Conservation (phyloP, 176 grass and related monocot genomes). For the Carex scoparia region DNA sequence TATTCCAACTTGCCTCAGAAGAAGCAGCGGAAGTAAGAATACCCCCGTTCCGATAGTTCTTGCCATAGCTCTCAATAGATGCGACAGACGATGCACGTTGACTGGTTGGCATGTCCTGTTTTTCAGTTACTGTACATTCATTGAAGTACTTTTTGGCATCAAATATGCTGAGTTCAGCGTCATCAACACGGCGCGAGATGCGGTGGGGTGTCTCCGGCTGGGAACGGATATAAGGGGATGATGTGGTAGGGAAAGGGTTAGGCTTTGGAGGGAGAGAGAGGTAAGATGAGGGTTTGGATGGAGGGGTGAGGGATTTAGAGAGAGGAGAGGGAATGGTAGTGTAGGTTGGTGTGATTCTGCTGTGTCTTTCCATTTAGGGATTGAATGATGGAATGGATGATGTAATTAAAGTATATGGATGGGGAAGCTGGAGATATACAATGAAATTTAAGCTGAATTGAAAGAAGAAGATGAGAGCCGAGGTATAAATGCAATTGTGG, state of each 20-base stretch:
- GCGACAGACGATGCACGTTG: conserved; percentile 17
- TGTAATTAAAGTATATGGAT: background rate
- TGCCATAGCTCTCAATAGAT: conserved; percentile 15
- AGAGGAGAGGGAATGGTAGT: background rate
- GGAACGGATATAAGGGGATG: conserved; percentile 4
- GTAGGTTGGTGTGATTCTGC: conserved; percentile 18
- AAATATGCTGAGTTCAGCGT: conserved; percentile 42
- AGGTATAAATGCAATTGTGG: background rate
- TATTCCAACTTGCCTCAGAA: conserved; percentile 45
- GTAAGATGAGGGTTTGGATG: background rate
- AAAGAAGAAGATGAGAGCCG: conserved; percentile 3
- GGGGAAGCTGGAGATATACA: background rate
- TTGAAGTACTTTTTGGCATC: conserved; percentile 44
- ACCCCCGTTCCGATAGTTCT: background rate
- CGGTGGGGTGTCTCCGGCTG: conserved; percentile 11
- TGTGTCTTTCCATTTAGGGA: conserved; percentile 13
- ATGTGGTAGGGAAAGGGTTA: background rate
- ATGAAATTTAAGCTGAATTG: background rate
- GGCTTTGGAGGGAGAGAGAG: conserved; percentile 24
- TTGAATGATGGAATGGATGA: background rate
- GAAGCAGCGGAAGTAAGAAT: conserved; percentile 22
- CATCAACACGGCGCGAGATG: conserved; percentile 14
- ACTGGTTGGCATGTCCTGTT: conserved; percentile 17
- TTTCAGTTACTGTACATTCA: conserved; percentile 13
- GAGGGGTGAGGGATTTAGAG: background rate